Evolutionary conservation across 306 rosid genomes (phyloP).

Genomic region (Gastrolobium bilobum): DNA sequence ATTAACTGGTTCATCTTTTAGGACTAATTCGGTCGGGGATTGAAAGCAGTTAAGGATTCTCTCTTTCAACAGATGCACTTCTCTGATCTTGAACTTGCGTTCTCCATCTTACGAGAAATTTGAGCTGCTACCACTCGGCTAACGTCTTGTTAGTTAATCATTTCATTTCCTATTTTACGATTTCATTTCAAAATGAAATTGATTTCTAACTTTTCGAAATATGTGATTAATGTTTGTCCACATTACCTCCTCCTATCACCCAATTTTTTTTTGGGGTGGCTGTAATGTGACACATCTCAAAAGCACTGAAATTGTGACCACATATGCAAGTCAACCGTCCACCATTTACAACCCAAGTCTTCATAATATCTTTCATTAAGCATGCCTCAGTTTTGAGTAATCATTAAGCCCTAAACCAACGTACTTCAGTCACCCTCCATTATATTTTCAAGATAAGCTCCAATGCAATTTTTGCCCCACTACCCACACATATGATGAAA

Average conservation of each 20-base stretch:
- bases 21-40: no score
- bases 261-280: not conserved
- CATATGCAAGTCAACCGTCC: constrained; percentile 31
- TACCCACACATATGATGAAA: not conserved
- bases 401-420: not conserved
- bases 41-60: no score
- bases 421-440: constrained; percentile 2
- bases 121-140: no score
- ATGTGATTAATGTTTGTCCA: not conserved
- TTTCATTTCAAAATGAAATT: not conserved
- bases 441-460: not conserved
- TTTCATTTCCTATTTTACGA: no score
- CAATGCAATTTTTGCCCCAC: not conserved
- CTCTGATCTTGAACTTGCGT: no score
- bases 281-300: not conserved
- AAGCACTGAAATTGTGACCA: constrained; percentile 25
- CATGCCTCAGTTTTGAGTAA: constrained; percentile 21
- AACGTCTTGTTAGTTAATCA: no score
- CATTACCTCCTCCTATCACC: not conserved
- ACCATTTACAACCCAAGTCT: not conserved
- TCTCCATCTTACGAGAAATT: no score
- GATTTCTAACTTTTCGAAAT: not conserved
- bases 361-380: constrained; percentile 9
- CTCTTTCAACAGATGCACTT: no score
- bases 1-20: no score